Evolutionary conservation across 2,329 filamentous ascomycete genomes (phyloP), one percentile per base, ranked within the genome.

Genomic region (Dryadomyces quercivorus): DNA sequence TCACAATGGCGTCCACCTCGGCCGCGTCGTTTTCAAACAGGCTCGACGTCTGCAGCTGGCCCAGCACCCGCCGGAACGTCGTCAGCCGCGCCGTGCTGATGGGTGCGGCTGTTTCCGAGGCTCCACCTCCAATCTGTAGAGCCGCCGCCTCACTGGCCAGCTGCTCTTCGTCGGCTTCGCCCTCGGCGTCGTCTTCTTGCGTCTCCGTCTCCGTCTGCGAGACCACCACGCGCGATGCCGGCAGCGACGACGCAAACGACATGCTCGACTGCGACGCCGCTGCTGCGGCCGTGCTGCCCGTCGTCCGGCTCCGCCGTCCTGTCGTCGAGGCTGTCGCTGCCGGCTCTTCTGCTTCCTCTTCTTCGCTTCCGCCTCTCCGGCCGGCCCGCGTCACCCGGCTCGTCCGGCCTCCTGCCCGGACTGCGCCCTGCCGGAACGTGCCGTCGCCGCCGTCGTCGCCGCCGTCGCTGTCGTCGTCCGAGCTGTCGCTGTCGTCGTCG

Each of bases 1-100:
- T 77, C 18, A 96, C 76, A 36, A 98, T 76, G 26, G 80, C 80
- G 58, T 83, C 80, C 2, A 96, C 77, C 57, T 85, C 78, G 15
- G 90, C 89, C 18, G 84, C 82, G 63, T 97, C 93, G 58, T 94
- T 88, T 36, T 84, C 81, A 66, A 98, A 98, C n/a, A 98, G 69
- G 13, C 81, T 76, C 3, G 49, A 42, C 62, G 85, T 85, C 63
- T 95, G 84, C 53, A 98, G 75, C 62, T 88, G 86, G 22, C 93
- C 93, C 3, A 98, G 75, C 2, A 86, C 81, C 12, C 81, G 80
- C 54, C 88, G 83, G 82, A 98, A 98, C 1, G 81, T 71, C 6
- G 78, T 73, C 26, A 95, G 71, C 44, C 93, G 80, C 44, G 76
- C 75, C 0, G 78, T 63, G 2, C 77, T 73, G 64, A 90, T 82